Conservation (phyloP, 1,284 basidiomycete genomes). For the Tetrapyrgos nigripes region DNA sequence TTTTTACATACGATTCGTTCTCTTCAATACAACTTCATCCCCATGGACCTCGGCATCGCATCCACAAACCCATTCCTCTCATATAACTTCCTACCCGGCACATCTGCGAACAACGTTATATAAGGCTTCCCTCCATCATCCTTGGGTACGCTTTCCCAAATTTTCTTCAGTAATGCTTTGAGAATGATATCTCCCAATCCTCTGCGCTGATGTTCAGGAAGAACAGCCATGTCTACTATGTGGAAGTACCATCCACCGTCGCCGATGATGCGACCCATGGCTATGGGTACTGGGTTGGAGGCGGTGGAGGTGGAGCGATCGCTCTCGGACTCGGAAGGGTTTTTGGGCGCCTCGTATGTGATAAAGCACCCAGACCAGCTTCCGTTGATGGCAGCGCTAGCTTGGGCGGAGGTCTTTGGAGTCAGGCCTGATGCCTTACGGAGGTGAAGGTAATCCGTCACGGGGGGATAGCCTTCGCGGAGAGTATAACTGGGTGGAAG, state of each 20-base stretch:
- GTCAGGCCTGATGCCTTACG: neutral
- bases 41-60: neutral
- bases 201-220: slow-evolving; percentile 1
- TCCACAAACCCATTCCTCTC: slow-evolving; percentile 1
- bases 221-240: slow-evolving; percentile 9
- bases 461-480: neutral
- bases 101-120: neutral
- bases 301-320: neutral
- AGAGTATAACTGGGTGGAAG: slow-evolving; percentile 1
- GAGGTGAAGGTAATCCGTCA: neutral
- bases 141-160: too few relatives aligned
- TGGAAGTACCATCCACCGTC: slow-evolving; percentile 15
- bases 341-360: neutral
- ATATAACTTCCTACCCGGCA: neutral
- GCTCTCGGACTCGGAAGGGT: too few relatives aligned
- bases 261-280: slow-evolving; percentile 11
- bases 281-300: neutral
- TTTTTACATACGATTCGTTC: too few relatives aligned
- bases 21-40: neutral
- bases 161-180: neutral
- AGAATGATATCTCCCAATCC: slow-evolving; percentile 2
- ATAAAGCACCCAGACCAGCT: neutral
- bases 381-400: neutral
- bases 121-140: neutral
- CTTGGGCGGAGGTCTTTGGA: neutral